Evolutionary conservation across 1,284 basidiomycete genomes (phyloP).

Genomic region (Rhodofomes roseus): DNA sequence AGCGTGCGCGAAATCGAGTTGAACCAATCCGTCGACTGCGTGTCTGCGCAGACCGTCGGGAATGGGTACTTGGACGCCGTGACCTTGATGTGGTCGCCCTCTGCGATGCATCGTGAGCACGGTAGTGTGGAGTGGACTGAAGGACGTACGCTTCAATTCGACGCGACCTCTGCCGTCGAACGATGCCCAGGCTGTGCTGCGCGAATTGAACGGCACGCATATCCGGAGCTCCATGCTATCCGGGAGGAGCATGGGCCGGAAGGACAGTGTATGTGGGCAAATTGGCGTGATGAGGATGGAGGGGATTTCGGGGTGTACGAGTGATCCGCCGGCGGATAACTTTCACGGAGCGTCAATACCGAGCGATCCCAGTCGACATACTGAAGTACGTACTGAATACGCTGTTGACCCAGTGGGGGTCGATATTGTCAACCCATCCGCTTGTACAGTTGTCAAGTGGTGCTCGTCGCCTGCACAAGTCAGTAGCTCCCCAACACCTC

Average conservation of each 20-base stretch:
- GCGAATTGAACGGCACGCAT: slow-evolving; percentile 97
- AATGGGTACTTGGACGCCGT: slow-evolving; percentile 98
- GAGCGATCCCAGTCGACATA: neutral
- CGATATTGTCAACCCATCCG: slow-evolving; percentile 93
- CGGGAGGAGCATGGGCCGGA: slow-evolving; percentile 97
- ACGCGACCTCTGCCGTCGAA: slow-evolving; percentile 98
- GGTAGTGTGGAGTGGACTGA: neutral
- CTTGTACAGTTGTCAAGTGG: slow-evolving; percentile 99
- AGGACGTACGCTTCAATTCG: slow-evolving; percentile 82
- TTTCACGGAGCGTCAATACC: slow-evolving; percentile 30
- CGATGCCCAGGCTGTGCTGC: slow-evolving; percentile 98
- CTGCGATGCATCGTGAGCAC: slow-evolving; percentile 37
- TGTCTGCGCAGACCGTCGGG: slow-evolving; percentile 97
- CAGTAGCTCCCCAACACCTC: neutral
- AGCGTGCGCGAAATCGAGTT: slow-evolving; percentile 92
- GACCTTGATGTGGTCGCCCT: slow-evolving; percentile 99
- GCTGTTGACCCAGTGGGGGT: slow-evolving; percentile 98
- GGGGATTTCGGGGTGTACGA: slow-evolving; percentile 97
- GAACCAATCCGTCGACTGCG: slow-evolving; percentile 99
- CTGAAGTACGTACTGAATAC: slow-evolving; percentile 71
- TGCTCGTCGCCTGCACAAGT: slow-evolving; percentile 83
- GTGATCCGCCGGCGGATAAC: slow-evolving; percentile 95
- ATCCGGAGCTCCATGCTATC: slow-evolving; percentile 99
- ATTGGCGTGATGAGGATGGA: slow-evolving; percentile 97
- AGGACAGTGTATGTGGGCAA: slow-evolving; percentile 97